These are phyloP conservation scores for Leptosphaerulina australis DNA, from an alignment of 2,329 filamentous ascomycete genomes.

Conservation along the genomic window DNA sequence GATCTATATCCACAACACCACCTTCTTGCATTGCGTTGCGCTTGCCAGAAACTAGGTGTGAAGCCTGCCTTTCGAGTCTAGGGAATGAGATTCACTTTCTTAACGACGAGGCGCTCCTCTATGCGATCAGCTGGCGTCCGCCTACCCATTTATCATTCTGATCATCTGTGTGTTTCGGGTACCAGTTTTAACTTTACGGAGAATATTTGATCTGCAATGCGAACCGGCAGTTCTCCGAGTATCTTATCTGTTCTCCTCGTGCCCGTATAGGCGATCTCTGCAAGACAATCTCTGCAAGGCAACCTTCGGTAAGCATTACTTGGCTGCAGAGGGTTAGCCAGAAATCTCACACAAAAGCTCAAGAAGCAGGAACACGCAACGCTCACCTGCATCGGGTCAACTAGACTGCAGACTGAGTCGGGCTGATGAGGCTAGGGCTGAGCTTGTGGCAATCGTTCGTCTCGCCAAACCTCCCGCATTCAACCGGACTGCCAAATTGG, in stretches of 20 bases:
- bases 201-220: neutral
- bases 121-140: too few species aligned
- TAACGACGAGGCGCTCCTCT: too few species aligned
- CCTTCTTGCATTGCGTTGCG: too few species aligned
- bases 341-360: neutral
- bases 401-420: neutral
- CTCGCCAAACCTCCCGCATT: conserved; percentile 1
- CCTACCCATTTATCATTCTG: too few species aligned
- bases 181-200: too few species aligned
- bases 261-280: neutral
- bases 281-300: neutral
- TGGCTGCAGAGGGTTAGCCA: neutral
- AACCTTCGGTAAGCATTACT: neutral
- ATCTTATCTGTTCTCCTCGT: neutral
- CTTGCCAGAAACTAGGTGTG: too few species aligned
- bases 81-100: too few species aligned
- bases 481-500: neutral
- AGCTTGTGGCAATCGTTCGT: neutral
- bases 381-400: neutral
- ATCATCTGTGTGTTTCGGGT: too few species aligned
- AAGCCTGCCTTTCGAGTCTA: too few species aligned
- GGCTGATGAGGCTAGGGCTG: neutral
- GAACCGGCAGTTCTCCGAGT: neutral
- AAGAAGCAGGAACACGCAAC: neutral
- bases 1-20: too few species aligned